Evolutionary conservation across 1,139 yeast species (phyloP), one percentile per base, ranked within the genome.

Genomic region (Yamadazyma dendronema): DNA sequence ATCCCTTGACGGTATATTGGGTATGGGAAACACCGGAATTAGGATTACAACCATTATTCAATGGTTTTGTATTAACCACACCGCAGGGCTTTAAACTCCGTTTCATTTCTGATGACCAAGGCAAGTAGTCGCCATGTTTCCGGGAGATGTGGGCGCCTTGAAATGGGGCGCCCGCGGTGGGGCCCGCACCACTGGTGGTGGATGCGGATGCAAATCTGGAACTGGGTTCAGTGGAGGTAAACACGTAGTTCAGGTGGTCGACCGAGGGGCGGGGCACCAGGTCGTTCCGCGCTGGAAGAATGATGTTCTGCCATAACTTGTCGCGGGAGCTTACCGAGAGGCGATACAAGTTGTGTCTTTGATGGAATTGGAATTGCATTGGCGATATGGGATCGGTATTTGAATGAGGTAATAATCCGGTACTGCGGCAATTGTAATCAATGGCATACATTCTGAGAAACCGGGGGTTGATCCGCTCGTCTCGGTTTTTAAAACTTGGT

Each of bases 1-100:
- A 76, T 4, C 80, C 80, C 45, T 68, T 73, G 12, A 71, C 70
- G 7, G 80, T 76, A 47, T 65, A 77, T 46, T 77, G 82, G 27
- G 65, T 52, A 31, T 50, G 56, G 7, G 72, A 59, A 11, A 64
- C 52, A 4, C 74, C 74, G 12, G 69, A 58, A 33, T 58, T 64
- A 4, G 75, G 74, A 16, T 69, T 62, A 30, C 48, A 35, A 6
- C 71, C 67, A 44, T 69, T 67, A 14, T 48, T 53, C 35, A 53
- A 37, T 17, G 47, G 43, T 29, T 48, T 53, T 13, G 61, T 57
- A 13, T 52, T 48, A 27, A 61, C 45, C 9, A 59, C 42, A 3
- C 76, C 76, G 1, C 71, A 65, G 3, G 76, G 75, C 40, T 57
- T 59, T 27, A 62, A 49, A 27, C 55, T 48, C 22, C 46, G 44